A percentile compares a stretch with the other conserved stretches of the same genome.
Conservation (phyloP, 208 protist species). For the Tritrichomonas foetus region DNA sequence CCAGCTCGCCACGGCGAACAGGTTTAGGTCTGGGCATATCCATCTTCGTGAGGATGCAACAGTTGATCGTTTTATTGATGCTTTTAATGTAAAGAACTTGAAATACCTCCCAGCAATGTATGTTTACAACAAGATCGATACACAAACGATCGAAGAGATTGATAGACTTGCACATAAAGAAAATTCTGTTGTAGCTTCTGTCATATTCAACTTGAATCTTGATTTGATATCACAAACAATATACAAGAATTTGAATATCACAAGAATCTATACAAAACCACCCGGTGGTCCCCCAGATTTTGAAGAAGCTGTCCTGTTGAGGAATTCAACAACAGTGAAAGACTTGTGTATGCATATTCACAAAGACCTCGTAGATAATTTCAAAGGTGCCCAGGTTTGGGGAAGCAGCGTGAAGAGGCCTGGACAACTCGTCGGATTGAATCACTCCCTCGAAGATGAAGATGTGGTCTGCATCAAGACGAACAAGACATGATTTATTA, state of each 20-base stretch:
- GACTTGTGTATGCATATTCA: constrained; percentile 26
- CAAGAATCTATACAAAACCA: constrained; percentile 29
- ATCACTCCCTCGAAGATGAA: constrained; percentile 40
- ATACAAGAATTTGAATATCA: constrained; percentile 25
- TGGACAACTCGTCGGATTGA: constrained; percentile 11
- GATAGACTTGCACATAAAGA: background rate
- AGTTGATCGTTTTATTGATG: constrained; percentile 94
- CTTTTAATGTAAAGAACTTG: constrained; percentile 83
- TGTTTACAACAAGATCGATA: constrained; percentile 57
- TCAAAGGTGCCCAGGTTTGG: constrained; percentile 36
- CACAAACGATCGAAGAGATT: constrained; percentile 34
- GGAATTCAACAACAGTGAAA: background rate
- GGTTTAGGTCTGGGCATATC: constrained; percentile 86
- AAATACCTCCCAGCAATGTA: constrained; percentile 65
- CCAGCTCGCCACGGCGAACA: constrained; percentile 67
- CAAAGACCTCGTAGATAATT: background rate
- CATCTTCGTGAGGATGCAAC: constrained; percentile 84
- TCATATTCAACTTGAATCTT: background rate
- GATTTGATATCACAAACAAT: constrained; percentile 34
- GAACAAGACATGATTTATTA: background rate
- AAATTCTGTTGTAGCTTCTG: constrained; percentile 25
- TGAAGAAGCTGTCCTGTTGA: constrained; percentile 24
- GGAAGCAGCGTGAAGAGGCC: constrained; percentile 29
- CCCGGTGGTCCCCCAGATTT: background rate
- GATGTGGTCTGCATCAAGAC: constrained; percentile 43